Conservation (phyloP, 805 yeast genomes). For the Candida nemodendra region DNA sequence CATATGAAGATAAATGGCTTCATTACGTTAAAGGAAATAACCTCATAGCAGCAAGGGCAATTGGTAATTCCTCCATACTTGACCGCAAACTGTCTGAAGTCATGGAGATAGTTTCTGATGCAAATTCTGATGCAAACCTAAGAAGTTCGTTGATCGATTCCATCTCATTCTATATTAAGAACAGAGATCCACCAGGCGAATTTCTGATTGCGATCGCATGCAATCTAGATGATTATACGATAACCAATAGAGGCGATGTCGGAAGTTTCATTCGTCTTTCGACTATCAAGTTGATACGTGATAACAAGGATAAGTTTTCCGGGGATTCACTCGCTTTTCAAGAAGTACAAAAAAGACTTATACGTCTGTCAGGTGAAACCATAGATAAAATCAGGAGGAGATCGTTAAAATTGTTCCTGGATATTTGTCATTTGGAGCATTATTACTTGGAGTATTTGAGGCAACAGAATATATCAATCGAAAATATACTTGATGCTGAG, state of each 20-base stretch:
- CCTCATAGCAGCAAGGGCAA: constrained; percentile 35
- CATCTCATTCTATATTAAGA: constrained; percentile 23
- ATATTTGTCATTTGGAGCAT: constrained; percentile 23
- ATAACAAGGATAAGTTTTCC: constrained; percentile 24
- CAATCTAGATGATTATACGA: constrained; percentile 72
- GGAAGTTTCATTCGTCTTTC: constrained; percentile 68
- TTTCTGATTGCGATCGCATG: constrained; percentile 22
- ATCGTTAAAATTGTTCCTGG: constrained; percentile 40
- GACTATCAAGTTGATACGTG: constrained; percentile 40
- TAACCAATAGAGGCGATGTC: constrained; percentile 86
- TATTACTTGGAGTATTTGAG: constrained; percentile 6
- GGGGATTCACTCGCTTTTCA: constrained; percentile 6
- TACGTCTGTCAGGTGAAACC: constrained; percentile 63
- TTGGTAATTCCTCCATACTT: constrained; percentile 29
- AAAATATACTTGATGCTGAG: neutral
- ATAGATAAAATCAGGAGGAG: constrained; percentile 50
- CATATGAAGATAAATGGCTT: constrained; percentile 32
- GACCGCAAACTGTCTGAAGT: constrained; percentile 22
- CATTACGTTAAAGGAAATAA: constrained; percentile 41
- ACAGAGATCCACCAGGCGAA: constrained; percentile 11
- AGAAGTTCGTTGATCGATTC: constrained; percentile 28
- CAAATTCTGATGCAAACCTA: constrained; percentile 28
- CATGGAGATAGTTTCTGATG: constrained; percentile 27
- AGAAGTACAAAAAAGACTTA: constrained; percentile 35
- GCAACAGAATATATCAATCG: neutral